A percentile compares a stretch with the other conserved stretches of the same genome.
These are phyloP conservation scores for Gonium pectorale DNA, from an alignment of 139 green algal species.

Conservation along the genomic window DNA sequence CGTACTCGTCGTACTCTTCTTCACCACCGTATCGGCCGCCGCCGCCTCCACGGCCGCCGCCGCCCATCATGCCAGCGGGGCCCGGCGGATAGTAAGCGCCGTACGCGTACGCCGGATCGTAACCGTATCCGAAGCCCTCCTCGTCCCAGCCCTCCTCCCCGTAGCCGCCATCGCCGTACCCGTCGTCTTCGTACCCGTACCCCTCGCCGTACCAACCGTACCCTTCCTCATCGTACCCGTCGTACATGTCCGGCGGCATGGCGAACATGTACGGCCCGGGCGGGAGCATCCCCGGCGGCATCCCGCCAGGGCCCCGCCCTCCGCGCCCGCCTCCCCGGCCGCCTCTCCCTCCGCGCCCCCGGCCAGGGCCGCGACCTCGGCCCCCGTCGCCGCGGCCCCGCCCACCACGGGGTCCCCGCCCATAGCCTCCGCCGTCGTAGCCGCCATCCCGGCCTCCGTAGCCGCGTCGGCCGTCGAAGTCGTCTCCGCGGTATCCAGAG, in stretches of 20 bases:
- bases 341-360: background rate
- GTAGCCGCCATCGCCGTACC: background rate
- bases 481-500: background rate
- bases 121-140: constrained; percentile 14
- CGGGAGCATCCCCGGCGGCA: too few species aligned
- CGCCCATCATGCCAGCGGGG: background rate
- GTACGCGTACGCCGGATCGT: background rate
- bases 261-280: background rate
- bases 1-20: background rate
- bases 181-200: constrained; percentile 1
- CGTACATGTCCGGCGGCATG: background rate
- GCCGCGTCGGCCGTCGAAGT: background rate
- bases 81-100: constrained; percentile 12
- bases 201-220: constrained; percentile 11
- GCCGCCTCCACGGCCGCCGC: background rate
- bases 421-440: background rate
- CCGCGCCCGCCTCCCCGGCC: background rate
- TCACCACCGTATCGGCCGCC: background rate
- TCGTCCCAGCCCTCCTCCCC: background rate
- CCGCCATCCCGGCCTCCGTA: background rate
- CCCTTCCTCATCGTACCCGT: background rate
- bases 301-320: background rate
- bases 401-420: background rate
- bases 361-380: background rate
- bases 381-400: background rate